Percentiles rank a stretch among this genome's conserved stretches.
These are phyloP conservation scores for Hypomyces rosellus DNA, from an alignment of 2,329 filamentous ascomycete species.

Conservation along the genomic window DNA sequence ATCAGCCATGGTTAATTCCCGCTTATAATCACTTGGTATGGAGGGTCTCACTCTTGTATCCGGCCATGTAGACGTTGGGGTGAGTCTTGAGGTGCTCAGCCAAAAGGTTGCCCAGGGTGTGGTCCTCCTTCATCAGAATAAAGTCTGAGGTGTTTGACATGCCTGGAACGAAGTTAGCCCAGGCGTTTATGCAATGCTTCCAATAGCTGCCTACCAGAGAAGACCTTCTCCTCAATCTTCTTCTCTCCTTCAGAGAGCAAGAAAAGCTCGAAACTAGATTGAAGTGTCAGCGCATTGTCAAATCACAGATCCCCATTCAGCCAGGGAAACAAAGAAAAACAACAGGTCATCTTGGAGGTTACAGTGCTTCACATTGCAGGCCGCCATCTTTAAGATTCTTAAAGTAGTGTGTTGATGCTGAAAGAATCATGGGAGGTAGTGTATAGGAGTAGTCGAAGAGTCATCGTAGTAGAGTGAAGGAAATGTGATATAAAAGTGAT, in stretches of 20 bases:
- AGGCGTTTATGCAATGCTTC: neutral
- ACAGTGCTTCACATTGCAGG: slow-evolving; percentile 33
- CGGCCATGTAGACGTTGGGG: slow-evolving; percentile 79
- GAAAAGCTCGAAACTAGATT: slow-evolving; percentile 81
- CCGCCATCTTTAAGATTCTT: slow-evolving; percentile 23
- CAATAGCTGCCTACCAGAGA: slow-evolving; percentile 65
- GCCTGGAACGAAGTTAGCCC: slow-evolving; percentile 36
- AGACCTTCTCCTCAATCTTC: slow-evolving; percentile 83
- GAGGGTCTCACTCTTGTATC: slow-evolving; percentile 67
- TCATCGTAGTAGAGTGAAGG: too few species aligned
- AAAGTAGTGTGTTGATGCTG: too few species aligned
- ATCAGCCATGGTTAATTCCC: slow-evolving; percentile 12
- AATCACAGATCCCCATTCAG: neutral
- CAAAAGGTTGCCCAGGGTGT: slow-evolving; percentile 88
- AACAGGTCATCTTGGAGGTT: slow-evolving; percentile 33
- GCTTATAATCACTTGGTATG: slow-evolving; percentile 25
- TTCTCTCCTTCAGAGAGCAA: slow-evolving; percentile 82
- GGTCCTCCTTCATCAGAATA: slow-evolving; percentile 92
- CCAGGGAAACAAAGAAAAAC: slow-evolving; percentile 18
- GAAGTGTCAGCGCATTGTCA: slow-evolving; percentile 17
- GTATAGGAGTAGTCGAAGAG: too few species aligned
- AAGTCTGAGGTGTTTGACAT: slow-evolving; percentile 95
- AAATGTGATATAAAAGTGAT: too few species aligned
- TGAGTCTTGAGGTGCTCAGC: slow-evolving; percentile 79
- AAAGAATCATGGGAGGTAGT: too few species aligned